These are phyloP conservation scores for Fusarium bactridioides DNA, from an alignment of 2,329 filamentous ascomycete genomes.

Conservation along the genomic window DNA sequence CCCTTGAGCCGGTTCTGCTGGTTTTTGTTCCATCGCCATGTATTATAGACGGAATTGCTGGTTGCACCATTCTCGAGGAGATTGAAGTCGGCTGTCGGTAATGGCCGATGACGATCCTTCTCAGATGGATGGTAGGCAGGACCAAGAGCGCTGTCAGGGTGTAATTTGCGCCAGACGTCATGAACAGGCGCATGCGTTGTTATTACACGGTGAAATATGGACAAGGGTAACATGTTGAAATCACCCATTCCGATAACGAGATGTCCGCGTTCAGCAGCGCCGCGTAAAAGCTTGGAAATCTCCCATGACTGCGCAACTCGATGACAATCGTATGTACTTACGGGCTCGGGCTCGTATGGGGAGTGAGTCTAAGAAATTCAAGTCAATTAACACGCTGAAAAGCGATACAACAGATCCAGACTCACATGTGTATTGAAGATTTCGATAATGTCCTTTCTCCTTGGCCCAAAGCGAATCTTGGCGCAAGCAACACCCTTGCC, in stretches of 20 bases:
- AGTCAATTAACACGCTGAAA: background rate
- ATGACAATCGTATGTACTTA: slow-evolving; percentile 90
- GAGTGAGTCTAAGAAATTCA: slow-evolving; percentile 68
- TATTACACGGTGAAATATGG: slow-evolving; percentile 83
- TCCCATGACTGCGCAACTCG: slow-evolving; percentile 95
- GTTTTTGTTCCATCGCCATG: slow-evolving; percentile 86
- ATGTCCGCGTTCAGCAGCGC: slow-evolving; percentile 80
- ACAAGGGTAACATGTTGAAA: slow-evolving; percentile 95
- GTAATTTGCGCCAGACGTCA: slow-evolving; percentile 85
- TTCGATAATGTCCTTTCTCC: slow-evolving; percentile 73
- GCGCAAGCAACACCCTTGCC: slow-evolving; percentile 93
- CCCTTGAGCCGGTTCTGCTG: slow-evolving; percentile 73
- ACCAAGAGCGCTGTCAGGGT: slow-evolving; percentile 85
- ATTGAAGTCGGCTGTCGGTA: slow-evolving; percentile 82
- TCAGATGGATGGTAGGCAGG: slow-evolving; percentile 74
- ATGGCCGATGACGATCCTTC: slow-evolving; percentile 67
- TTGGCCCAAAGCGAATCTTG: slow-evolving; percentile 74
- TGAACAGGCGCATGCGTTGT: slow-evolving; percentile 78
- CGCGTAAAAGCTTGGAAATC: slow-evolving; percentile 86
- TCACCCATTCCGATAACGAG: slow-evolving; percentile 88
- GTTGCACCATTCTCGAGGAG: slow-evolving; percentile 83
- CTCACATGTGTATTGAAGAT: slow-evolving; percentile 91
- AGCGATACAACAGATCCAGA: background rate
- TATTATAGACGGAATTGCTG: slow-evolving; percentile 86
- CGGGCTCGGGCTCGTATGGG: slow-evolving; percentile 80